Base-by-base conservation (phyloP, 805 yeast species). In the Wickerhamiella azymoides region DNA sequence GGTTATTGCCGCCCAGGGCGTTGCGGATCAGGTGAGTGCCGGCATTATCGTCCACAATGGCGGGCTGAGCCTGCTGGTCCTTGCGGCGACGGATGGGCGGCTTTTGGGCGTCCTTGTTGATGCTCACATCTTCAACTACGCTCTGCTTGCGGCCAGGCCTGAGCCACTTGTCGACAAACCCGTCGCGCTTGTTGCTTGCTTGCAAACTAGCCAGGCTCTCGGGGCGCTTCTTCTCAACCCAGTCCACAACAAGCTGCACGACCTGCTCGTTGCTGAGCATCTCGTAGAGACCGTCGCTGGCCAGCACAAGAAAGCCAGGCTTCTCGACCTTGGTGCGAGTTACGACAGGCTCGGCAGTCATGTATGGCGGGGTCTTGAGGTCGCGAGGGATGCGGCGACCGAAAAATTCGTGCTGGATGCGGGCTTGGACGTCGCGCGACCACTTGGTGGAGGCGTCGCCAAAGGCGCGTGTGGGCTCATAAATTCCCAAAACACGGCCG, bases 381-480 rank as follows among this genome's bases (percentile, higher is more conserved):
- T 93, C 93, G 37, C 68, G 67, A 19, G 83, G 74, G 14, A 65
- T 56, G 48, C 73, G 65, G 59, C 89, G 73, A 30, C 95, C 93
- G 60, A 89, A 88, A 53, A 86, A 79, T 55, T 78, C 79, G 50
- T 79, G 72, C 54, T 84, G 79, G 19, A 83, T 71, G 48, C 71
- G 66, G 40, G 80, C 80, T 57, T 93, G 96, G 47, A 84, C 72
- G 18, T 79, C 76, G 32, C 70, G 68, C 27, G 86, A 76, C 70
- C 94, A 73, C 60, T 92, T 92, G 60, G 85, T 92, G 50, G 96
- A 74, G 49, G 95, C 94, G 62, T 92, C 98, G 40, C 98, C 98
- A 68, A 92, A 92, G 1, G 97, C 94, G 57, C 98, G 72, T 0
- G 95, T 77, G 11, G 98, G 98, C 63, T 92, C 97, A 51, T 92